A percentile compares a stretch with the other conserved stretches of the same genome.
phyloP scores from a whole-genome alignment of 2,329 filamentous ascomycete species.

The Didymella segeticola region DNA sequence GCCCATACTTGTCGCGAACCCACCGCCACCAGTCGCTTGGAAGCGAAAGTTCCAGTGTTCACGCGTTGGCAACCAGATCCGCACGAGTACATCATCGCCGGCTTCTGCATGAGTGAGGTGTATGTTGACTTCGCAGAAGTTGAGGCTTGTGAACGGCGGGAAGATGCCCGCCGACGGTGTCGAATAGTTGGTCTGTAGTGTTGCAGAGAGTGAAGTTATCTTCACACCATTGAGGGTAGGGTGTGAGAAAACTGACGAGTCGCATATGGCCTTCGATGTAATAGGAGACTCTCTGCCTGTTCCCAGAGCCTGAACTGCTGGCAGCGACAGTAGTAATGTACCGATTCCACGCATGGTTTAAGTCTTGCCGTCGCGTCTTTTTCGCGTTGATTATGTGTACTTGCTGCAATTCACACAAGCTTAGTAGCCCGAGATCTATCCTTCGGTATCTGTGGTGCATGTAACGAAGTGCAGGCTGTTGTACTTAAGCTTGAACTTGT shows the following conservation, averaged over 20 bases:
- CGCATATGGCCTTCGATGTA: not conserved
- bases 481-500: no score
- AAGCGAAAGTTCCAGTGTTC: conserved; percentile 31
- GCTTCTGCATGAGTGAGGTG: conserved; percentile 36
- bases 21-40: conserved; percentile 31
- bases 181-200: not conserved
- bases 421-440: no score
- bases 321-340: no score
- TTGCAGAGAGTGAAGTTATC: not conserved
- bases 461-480: no score
- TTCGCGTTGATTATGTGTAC: no score
- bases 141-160: not conserved
- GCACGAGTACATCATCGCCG: conserved; percentile 26
- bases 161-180: not conserved
- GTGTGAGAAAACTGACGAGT: not conserved
- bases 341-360: no score
- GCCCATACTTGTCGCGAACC: conserved; percentile 21
- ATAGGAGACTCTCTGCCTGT: no score
- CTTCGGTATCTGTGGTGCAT: no score
- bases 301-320: no score
- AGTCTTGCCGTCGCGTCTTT: no score
- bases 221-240: not conserved
- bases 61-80: conserved; percentile 28
- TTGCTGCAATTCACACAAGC: no score
- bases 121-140: conserved; percentile 45